A percentile compares a stretch with the other conserved stretches of the same genome.
phyloP scores from a whole-genome alignment of 352 stramenopile genomes.

The Globisporangium parvum region DNA sequence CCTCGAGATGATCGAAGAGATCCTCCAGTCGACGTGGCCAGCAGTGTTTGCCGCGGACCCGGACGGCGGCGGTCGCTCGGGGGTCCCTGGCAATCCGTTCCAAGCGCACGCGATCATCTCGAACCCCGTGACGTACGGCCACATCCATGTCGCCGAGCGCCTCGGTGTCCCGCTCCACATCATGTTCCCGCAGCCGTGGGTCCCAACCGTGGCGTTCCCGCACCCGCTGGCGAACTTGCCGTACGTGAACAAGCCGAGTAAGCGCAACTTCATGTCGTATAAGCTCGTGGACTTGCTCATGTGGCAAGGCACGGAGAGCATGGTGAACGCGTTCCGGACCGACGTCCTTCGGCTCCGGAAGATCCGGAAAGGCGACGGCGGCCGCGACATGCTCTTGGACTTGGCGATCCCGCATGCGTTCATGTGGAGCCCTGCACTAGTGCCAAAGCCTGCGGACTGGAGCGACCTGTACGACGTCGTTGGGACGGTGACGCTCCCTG shows the following conservation, averaged over 20 bases:
- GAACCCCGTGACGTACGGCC: constrained; percentile 90
- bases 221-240: constrained; percentile 85
- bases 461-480: constrained; percentile 15
- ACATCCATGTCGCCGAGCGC: constrained; percentile 91
- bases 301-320: constrained; percentile 36
- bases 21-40: constrained; percentile 83
- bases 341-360: constrained; percentile 33
- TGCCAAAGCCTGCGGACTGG: constrained; percentile 65
- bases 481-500: constrained; percentile 10
- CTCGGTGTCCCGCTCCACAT: constrained; percentile 91
- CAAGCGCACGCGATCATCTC: constrained; percentile 91
- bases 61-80: constrained; percentile 33
- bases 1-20: constrained; percentile 87
- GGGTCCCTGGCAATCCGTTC: constrained; percentile 55
- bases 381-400: constrained; percentile 30
- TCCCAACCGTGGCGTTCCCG: constrained; percentile 84
- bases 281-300: constrained; percentile 27
- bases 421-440: constrained; percentile 51
- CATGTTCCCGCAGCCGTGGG: constrained; percentile 92
- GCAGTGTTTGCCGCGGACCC: constrained; percentile 76
- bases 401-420: constrained; percentile 56
- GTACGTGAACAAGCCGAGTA: constrained; percentile 61
- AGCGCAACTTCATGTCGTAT: constrained; percentile 3
- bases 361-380: constrained; percentile 24
- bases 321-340: constrained; percentile 51